Evolutionary conservation across 768 basidiomycete genomes (phyloP).

Genomic region (Coprinellus micaceus): DNA sequence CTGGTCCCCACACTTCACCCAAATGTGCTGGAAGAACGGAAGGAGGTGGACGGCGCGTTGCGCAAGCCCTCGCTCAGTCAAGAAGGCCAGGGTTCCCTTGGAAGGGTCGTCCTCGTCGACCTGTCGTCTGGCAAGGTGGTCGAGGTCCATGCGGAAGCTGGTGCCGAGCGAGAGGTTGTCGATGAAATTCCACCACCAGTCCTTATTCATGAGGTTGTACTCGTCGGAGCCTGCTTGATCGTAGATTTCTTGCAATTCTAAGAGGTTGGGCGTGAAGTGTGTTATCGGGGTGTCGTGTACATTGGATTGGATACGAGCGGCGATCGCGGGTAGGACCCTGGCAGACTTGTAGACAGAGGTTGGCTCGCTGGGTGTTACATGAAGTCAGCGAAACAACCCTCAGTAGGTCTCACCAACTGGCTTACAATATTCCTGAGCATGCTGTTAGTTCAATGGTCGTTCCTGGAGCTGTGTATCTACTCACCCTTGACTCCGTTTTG

Average conservation of each 20-base stretch:
- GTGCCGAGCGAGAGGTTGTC: slow-evolving; percentile 64
- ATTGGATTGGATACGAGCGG: slow-evolving; percentile 28
- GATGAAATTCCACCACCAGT: slow-evolving; percentile 62
- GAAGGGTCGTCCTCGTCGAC: slow-evolving; percentile 38
- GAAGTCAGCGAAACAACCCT: background rate
- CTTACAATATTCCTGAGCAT: slow-evolving; percentile 60
- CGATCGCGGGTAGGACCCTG: slow-evolving; percentile 62
- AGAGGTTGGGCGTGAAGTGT: slow-evolving; percentile 79
- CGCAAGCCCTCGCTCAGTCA: slow-evolving; percentile 65
- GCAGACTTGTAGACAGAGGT: slow-evolving; percentile 84
- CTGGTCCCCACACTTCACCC: slow-evolving; percentile 79
- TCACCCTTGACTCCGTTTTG: slow-evolving; percentile 49
- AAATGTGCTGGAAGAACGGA: slow-evolving; percentile 78
- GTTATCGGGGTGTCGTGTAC: slow-evolving; percentile 46
- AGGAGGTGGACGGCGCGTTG: slow-evolving; percentile 82
- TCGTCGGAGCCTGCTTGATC: slow-evolving; percentile 42
- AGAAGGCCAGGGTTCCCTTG: slow-evolving; percentile 52
- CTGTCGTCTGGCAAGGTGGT: slow-evolving; percentile 48
- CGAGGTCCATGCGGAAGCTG: slow-evolving; percentile 63
- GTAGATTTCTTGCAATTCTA: slow-evolving; percentile 69
- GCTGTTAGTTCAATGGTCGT: background rate
- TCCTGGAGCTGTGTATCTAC: slow-evolving; percentile 13
- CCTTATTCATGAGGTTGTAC: slow-evolving; percentile 48
- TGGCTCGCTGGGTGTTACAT: slow-evolving; percentile 65
- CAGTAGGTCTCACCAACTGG: slow-evolving; percentile 5